These are phyloP conservation scores for Ganoderma leucocontextum DNA, from an alignment of 1,284 basidiomycete genomes.

Conservation along the genomic window DNA sequence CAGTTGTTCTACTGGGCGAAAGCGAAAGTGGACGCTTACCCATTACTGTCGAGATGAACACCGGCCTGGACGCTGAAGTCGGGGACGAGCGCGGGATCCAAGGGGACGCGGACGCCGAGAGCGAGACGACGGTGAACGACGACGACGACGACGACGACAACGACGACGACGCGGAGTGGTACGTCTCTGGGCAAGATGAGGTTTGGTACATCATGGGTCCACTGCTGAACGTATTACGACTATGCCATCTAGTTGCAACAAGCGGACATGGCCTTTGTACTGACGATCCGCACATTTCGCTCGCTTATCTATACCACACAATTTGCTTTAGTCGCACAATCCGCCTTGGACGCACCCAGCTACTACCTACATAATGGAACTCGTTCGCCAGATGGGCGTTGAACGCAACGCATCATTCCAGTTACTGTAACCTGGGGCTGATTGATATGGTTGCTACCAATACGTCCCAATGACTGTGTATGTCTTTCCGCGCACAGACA, in stretches of 20 bases:
- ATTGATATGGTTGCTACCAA: too few relatives aligned
- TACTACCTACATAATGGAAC: not conserved
- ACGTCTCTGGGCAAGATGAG: not conserved
- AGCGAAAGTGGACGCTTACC: not conserved
- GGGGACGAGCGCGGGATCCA: constrained; percentile 36
- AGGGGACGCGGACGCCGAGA: constrained; percentile 15
- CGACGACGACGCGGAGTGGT: too few relatives aligned
- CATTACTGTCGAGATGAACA: constrained; percentile 36
- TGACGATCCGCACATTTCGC: not conserved
- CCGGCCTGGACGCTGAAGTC: constrained; percentile 37
- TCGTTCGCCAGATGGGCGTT: too few relatives aligned
- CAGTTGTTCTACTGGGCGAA: too few relatives aligned
- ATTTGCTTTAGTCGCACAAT: not conserved
- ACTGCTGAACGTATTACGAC: not conserved
- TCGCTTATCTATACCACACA: not conserved
- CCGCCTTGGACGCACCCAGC: not conserved
- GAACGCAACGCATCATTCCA: too few relatives aligned
- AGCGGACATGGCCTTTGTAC: not conserved
- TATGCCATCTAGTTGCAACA: not conserved
- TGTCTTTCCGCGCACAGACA: too few relatives aligned
- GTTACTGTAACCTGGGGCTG: too few relatives aligned
- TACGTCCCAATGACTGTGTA: too few relatives aligned
- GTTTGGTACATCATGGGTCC: not conserved
- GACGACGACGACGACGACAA: not conserved
- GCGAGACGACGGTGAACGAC: constrained; percentile 5